These are phyloP conservation scores for Corylus americana DNA, from an alignment of 306 rosid species.

Conservation along the genomic window DNA sequence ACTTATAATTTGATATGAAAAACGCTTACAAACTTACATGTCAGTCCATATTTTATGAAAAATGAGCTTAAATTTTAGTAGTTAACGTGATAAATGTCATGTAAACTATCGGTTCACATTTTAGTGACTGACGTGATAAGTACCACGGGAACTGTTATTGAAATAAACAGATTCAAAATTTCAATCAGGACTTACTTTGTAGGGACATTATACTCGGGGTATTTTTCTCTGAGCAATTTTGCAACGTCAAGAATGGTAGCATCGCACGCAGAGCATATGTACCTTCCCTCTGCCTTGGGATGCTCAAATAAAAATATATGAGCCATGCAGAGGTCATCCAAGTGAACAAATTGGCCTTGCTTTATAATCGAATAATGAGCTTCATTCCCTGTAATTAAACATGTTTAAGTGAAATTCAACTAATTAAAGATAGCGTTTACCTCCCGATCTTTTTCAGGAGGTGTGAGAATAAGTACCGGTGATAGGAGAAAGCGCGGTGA, in stretches of 20 bases:
- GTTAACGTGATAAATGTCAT: no score
- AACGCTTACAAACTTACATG: no score
- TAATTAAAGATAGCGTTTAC: no score
- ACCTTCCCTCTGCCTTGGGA: constrained; percentile 64
- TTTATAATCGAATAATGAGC: constrained; percentile 57
- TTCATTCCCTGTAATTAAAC: constrained; percentile 46
- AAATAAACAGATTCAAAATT: not conserved
- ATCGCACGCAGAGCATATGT: constrained; percentile 50
- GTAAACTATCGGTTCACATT: no score
- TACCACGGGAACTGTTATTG: not conserved
- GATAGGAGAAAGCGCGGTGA: constrained; percentile 62
- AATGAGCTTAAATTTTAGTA: no score
- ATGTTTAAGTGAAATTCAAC: no score
- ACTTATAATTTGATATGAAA: no score
- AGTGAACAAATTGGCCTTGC: constrained; percentile 62
- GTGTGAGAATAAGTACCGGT: constrained; percentile 2
- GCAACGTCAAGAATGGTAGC: constrained; percentile 67
- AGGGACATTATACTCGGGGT: constrained; percentile 58
- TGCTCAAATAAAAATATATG: constrained; percentile 64
- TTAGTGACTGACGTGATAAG: no score
- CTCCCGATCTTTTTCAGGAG: no score
- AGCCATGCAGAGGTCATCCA: constrained; percentile 67
- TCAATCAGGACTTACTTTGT: constrained; percentile 47
- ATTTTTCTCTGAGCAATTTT: constrained; percentile 45
- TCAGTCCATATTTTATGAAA: no score